Conservation (phyloP, 169 alveolate species). For the Amoebophrya sp. region DNA sequence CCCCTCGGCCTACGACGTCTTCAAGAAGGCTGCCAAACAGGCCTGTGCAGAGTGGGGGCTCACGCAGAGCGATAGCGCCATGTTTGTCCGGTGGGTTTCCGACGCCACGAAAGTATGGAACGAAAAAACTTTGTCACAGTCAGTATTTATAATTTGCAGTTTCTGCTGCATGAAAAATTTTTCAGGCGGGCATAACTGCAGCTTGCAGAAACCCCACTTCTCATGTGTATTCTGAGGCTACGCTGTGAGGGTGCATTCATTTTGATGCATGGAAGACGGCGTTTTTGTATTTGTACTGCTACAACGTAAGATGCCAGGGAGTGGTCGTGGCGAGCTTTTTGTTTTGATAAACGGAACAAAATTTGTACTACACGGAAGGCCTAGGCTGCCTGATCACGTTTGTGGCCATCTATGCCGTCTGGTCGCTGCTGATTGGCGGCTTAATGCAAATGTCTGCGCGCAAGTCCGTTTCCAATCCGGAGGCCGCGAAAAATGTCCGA, state of each 20-base stretch:
- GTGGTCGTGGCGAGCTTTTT: no score
- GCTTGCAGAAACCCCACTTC: no score
- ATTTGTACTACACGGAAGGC: not conserved
- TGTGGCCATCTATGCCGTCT: not conserved
- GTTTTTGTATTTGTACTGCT: no score
- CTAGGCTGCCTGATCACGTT: not conserved
- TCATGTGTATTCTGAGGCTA: no score
- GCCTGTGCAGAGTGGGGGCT: conserved; percentile 14
- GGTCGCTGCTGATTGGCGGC: not conserved
- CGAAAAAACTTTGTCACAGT: no score
- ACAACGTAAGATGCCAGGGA: no score
- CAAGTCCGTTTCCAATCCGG: not conserved
- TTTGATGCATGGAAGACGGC: no score
- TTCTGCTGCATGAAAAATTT: no score
- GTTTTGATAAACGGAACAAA: no score
- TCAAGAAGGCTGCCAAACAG: not conserved
- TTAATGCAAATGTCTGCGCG: not conserved
- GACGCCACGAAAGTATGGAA: conserved; percentile 11
- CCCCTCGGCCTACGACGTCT: not conserved
- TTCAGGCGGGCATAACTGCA: no score
- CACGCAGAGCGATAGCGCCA: not conserved
- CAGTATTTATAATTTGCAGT: no score
- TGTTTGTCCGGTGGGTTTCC: not conserved
- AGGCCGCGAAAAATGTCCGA: not conserved
- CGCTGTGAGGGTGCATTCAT: no score